Evolutionary conservation across 2,329 filamentous ascomycete species (phyloP), one percentile per base, ranked within the genome.

Genomic region (Diaporthe sp.): DNA sequence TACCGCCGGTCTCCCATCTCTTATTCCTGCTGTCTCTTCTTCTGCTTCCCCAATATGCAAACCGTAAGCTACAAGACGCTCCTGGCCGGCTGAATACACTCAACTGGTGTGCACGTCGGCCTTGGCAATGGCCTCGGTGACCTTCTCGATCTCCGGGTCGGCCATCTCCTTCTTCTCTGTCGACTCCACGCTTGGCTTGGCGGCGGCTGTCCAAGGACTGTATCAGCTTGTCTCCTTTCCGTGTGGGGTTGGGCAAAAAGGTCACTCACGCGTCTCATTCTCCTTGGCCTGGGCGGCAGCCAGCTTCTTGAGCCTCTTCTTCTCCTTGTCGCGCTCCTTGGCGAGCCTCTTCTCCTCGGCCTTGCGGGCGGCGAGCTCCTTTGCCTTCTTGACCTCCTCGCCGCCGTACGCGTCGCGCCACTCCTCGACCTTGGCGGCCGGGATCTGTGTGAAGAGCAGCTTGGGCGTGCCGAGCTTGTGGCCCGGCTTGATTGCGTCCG

Each of bases 391-490:
- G 53, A 92, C 86, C 79, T 88, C 86, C 79, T 88, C 86, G n/a
- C 88, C 87, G 76, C 94, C 91, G 78, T 92, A 98, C 78, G 90
- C 89, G 76, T 93, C 90, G 74, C 93, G 92, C 95, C 95, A 98
- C 82, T 96, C 93, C 69, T 93, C 91, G 61, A 94, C 92, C 86
- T 96, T 96, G 83, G 94, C 92, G 13, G 92, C 88, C 77, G 95
- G 94, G 80, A 98, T 98, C 71, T 89, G 90, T n/a, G 90, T 90
- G 85, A 98, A 98, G 42, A 98, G 88, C 55, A 95, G 93, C 77
- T 91, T 90, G 0, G 95, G 91, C 81, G 93, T 93, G 78, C 94
- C 94, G 77, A 98, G 93, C 81, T 92, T 93, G 85, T 98, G 95
- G 73, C 93, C 94, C 1, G 93, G 88, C 79, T 91, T 88, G 77